These are phyloP conservation scores for Botrytis squamosa DNA, from an alignment of 2,329 filamentous ascomycete species.

Conservation along the genomic window DNA sequence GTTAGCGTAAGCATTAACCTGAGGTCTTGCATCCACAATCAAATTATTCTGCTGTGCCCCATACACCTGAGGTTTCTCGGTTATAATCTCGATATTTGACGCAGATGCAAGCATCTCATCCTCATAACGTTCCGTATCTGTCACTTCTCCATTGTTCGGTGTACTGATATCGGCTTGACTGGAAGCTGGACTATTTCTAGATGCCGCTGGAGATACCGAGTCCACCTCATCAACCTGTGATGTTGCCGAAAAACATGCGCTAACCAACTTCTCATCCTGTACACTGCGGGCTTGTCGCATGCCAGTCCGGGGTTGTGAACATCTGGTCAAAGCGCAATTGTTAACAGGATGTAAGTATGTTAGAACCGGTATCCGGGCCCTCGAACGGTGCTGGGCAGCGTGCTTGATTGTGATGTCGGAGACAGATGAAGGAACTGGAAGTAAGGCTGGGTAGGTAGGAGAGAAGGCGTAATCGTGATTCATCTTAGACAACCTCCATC, in stretches of 20 bases:
- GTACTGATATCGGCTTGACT: constrained; percentile 52
- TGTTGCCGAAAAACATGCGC: constrained; percentile 81
- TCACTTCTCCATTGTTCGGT: constrained; percentile 46
- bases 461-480: constrained; percentile 90
- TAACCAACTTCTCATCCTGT: constrained; percentile 91
- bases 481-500: constrained; percentile 86
- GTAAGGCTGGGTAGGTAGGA: constrained; percentile 82
- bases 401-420: constrained; percentile 98
- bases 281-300: constrained; percentile 85
- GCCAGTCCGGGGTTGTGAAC: constrained; percentile 87
- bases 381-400: constrained; percentile 83
- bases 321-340: constrained; percentile 93
- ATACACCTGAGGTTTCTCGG: constrained; percentile 68
- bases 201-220: constrained; percentile 30
- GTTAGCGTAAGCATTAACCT: constrained; percentile 91
- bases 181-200: constrained; percentile 44
- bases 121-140: constrained; percentile 64
- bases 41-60: constrained; percentile 91
- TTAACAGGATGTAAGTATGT: constrained; percentile 96
- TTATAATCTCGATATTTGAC: constrained; percentile 48
- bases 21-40: constrained; percentile 93
- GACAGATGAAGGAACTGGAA: constrained; percentile 83
- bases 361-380: constrained; percentile 81
- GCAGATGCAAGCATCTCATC: constrained; percentile 60
- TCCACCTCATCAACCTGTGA: constrained; percentile 33